Conservation (phyloP, 345 rosid species). For the Carallia brachiata region DNA sequence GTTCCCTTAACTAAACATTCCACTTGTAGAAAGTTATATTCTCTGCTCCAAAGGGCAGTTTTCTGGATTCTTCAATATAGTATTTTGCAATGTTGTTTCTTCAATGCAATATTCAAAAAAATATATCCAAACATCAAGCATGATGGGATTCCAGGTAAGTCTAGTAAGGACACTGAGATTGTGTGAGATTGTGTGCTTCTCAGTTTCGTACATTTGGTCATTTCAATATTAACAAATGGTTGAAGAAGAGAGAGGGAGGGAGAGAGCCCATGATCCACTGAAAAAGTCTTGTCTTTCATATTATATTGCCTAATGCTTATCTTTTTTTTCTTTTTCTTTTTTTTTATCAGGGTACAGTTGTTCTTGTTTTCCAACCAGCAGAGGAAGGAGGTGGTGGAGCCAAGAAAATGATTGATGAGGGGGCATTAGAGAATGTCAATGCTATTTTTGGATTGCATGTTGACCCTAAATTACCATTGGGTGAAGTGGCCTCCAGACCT, state of each 20-base stretch:
- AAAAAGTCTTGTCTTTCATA: too few species aligned
- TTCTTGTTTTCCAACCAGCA: conserved; percentile 91
- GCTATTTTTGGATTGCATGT: conserved; percentile 83
- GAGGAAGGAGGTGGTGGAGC: conserved; percentile 97
- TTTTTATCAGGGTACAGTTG: conserved; percentile 66
- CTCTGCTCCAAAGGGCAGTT: not conserved
- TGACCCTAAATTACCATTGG: conserved; percentile 34
- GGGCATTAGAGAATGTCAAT: conserved; percentile 62
- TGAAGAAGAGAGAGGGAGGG: not conserved
- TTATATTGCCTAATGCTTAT: not conserved
- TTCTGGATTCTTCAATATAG: not conserved
- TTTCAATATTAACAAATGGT: not conserved
- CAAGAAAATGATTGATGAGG: conserved; percentile 62
- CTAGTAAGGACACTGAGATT: not conserved
- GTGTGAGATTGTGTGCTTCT: not conserved
- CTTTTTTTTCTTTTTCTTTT: not conserved
- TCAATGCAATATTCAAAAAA: not conserved
- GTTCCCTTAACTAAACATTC: too few species aligned
- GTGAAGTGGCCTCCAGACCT: conserved; percentile 54
- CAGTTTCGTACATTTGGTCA: not conserved
- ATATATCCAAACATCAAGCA: too few species aligned
- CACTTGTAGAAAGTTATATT: not conserved
- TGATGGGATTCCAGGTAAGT: too few species aligned
- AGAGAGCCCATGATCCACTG: not conserved
- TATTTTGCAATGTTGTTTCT: not conserved